Evolutionary conservation across 345 rosid species (phyloP).

Genomic region (Populus nigra): DNA sequence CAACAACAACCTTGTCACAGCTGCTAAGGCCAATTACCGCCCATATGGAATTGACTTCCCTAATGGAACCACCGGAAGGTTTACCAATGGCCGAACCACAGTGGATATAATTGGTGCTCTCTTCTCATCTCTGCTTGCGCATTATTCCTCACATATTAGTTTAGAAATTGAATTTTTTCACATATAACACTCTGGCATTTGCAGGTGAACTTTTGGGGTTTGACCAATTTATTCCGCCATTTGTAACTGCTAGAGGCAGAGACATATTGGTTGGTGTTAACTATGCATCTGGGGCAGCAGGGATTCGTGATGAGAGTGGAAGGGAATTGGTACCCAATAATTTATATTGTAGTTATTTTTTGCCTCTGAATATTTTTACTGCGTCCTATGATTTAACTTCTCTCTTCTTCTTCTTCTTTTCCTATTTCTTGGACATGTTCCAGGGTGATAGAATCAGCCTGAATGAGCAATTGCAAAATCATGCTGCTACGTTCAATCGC

Average conservation of each 20-base stretch:
- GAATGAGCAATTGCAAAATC: constrained; percentile 1
- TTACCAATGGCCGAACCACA: background rate
- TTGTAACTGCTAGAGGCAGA: background rate
- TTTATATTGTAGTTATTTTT: background rate
- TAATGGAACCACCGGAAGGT: background rate
- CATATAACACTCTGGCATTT: background rate
- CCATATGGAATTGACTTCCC: background rate
- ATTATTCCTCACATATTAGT: background rate
- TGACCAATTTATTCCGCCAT: constrained; percentile 11
- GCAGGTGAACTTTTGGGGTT: constrained; percentile 21
- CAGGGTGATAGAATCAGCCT: constrained; percentile 8
- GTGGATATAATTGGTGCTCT: background rate
- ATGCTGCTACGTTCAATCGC: background rate
- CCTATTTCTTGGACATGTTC: background rate
- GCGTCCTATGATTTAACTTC: no score
- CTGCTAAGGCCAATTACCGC: background rate
- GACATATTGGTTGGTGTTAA: constrained; percentile 17
- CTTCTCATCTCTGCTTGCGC: background rate
- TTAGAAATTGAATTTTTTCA: no score
- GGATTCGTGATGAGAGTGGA: constrained; percentile 22
- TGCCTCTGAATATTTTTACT: no score
- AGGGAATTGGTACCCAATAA: background rate
- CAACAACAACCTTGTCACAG: background rate
- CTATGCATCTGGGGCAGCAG: constrained; percentile 17
- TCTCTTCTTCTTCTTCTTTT: no score